Evolutionary conservation across 305 asterid genomes (phyloP).

Genomic region (Rubia occidens): DNA sequence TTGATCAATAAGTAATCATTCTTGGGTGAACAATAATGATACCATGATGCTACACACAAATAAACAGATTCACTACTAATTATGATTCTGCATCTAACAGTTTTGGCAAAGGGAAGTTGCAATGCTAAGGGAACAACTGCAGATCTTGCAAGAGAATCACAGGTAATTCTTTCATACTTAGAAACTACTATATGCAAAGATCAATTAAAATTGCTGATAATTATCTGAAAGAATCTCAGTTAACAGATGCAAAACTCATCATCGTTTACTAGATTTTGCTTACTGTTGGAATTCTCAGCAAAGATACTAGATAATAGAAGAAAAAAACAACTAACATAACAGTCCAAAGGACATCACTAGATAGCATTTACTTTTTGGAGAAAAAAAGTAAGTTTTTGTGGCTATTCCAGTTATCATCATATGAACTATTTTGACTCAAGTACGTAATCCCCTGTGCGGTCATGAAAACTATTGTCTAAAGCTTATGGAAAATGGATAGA

Average conservation of each 20-base stretch:
- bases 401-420: no score
- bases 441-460: no score
- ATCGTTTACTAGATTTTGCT: neutral
- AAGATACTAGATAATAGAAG: neutral
- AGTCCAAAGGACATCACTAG: neutral
- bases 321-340: neutral
- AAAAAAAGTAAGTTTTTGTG: no score
- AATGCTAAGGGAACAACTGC: slow-evolving; percentile 50
- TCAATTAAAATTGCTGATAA: neutral
- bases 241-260: neutral
- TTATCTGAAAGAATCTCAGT: neutral
- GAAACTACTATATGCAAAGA: neutral
- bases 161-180: slow-evolving; percentile 29
- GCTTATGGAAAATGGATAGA: neutral
- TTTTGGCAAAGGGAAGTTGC: slow-evolving; percentile 68
- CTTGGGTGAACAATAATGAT: neutral
- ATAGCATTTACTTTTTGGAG: neutral
- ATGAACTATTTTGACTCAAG: no score
- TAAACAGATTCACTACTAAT: slow-evolving; percentile 10
- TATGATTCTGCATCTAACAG: slow-evolving; percentile 30
- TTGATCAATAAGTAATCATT: neutral
- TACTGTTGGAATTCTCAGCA: neutral
- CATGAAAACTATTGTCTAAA: neutral
- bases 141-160: slow-evolving; percentile 53
- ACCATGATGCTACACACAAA: neutral